A percentile compares a stretch with the other conserved stretches of the same genome.
These are phyloP conservation scores for Silene conica DNA, from an alignment of 148 eudicot species.

Conservation along the genomic window DNA sequence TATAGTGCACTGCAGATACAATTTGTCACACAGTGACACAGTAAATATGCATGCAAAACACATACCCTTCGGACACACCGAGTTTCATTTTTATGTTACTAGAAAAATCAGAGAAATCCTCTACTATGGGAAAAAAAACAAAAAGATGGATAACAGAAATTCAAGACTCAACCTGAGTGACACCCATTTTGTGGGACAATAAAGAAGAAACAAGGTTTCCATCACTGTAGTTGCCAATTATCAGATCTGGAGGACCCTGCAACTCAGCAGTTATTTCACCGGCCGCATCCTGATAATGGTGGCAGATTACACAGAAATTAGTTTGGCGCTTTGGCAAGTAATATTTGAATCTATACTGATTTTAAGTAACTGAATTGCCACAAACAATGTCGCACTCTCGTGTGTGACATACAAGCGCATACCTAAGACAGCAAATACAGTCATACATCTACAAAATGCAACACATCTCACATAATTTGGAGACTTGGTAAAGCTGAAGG, in stretches of 20 bases:
- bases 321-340: neutral
- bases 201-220: conserved; percentile 94
- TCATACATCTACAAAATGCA: too few relatives aligned
- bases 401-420: too few relatives aligned
- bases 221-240: conserved; percentile 97
- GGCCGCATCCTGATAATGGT: conserved; percentile 64
- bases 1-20: conserved; percentile 67
- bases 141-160: neutral
- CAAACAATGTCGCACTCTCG: too few relatives aligned
- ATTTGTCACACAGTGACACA: neutral
- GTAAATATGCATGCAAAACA: neutral
- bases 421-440: too few relatives aligned
- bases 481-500: too few relatives aligned
- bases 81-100: neutral
- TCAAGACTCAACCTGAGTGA: conserved; percentile 63
- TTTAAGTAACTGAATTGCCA: too few relatives aligned
- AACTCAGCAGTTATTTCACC: conserved; percentile 82
- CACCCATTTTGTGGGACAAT: conserved; percentile 79
- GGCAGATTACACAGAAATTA: conserved; percentile 7
- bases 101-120: neutral
- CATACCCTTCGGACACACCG: neutral
- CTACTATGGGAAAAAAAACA: neutral
- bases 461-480: too few relatives aligned
- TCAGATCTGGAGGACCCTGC: conserved; percentile 81
- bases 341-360: neutral